These are phyloP conservation scores for Globisporangium camurandrum DNA, from an alignment of 352 stramenopile genomes.

Conservation along the genomic window DNA sequence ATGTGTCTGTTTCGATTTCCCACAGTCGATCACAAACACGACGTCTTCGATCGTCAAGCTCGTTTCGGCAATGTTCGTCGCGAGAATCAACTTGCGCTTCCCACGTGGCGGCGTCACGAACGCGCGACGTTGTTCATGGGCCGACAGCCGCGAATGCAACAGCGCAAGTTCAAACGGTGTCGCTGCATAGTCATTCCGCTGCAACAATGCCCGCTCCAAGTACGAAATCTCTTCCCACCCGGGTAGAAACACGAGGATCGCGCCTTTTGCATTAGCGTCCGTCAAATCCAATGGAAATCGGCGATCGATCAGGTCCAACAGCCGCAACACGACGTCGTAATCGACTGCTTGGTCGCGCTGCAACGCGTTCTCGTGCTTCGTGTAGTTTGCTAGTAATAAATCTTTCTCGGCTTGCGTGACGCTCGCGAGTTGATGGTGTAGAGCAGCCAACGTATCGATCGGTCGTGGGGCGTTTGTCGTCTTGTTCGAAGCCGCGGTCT, in stretches of 20 bases:
- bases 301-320: slow-evolving; percentile 54
- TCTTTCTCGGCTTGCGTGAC: slow-evolving; percentile 29
- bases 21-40: slow-evolving; percentile 84
- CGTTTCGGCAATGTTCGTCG: slow-evolving; percentile 96
- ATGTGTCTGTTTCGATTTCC: slow-evolving; percentile 78
- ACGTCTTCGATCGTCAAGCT: slow-evolving; percentile 96
- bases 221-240: slow-evolving; percentile 83
- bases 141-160: slow-evolving; percentile 64
- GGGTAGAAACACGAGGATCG: slow-evolving; percentile 76
- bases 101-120: slow-evolving; percentile 54
- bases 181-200: slow-evolving; percentile 38
- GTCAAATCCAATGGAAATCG: slow-evolving; percentile 37
- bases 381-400: slow-evolving; percentile 39
- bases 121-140: slow-evolving; percentile 58
- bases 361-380: slow-evolving; percentile 51
- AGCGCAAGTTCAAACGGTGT: slow-evolving; percentile 61
- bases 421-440: slow-evolving; percentile 25
- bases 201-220: slow-evolving; percentile 55
- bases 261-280: slow-evolving; percentile 51
- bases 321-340: slow-evolving; percentile 54
- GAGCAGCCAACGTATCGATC: slow-evolving; percentile 23
- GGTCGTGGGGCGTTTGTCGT: slow-evolving; percentile 13
- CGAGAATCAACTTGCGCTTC: slow-evolving; percentile 79
- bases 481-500: slow-evolving; percentile 4
- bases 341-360: slow-evolving; percentile 60